Percentiles rank a stretch among this genome's conserved stretches.
phyloP scores from a whole-genome alignment of 805 yeast genomes.

The Candida broadrunensis region DNA sequence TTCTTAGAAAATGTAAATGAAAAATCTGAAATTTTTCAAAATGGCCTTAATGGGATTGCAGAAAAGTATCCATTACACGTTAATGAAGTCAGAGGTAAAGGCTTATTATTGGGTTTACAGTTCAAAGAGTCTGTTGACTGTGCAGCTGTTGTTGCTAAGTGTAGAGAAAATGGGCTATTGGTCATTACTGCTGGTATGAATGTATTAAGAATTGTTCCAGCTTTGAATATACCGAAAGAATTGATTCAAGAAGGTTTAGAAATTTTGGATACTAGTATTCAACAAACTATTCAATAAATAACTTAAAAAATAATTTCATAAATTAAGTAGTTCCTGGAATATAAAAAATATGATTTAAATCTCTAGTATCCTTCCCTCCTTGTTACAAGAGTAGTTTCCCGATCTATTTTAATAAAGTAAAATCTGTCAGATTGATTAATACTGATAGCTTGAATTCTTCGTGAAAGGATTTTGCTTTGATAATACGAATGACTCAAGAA shows the following conservation, averaged over 20 bases:
- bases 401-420: too few species aligned
- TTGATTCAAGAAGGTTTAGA: constrained; percentile 68
- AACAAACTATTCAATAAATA: constrained; percentile 5
- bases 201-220: constrained; percentile 88
- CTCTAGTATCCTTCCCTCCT: too few species aligned
- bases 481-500: too few species aligned
- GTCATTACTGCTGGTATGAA: constrained; percentile 91
- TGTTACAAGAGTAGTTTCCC: too few species aligned
- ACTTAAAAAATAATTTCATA: background rate
- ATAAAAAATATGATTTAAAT: too few species aligned
- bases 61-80: constrained; percentile 60
- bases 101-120: constrained; percentile 82
- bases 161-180: constrained; percentile 77
- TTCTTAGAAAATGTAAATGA: constrained; percentile 60
- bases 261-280: constrained; percentile 59
- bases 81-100: constrained; percentile 78
- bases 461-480: too few species aligned
- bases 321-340: too few species aligned
- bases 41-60: constrained; percentile 48
- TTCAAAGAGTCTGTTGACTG: constrained; percentile 58
- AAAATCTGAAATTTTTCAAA: constrained; percentile 56
- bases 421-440: too few species aligned
- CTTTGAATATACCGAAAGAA: constrained; percentile 75
- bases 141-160: constrained; percentile 55
- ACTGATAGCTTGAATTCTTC: too few species aligned